Evolutionary conservation across 495 filamentous ascomycete genomes (phyloP), one percentile per base, ranked within the genome.

Genomic region (Daldinia vernicosa): DNA sequence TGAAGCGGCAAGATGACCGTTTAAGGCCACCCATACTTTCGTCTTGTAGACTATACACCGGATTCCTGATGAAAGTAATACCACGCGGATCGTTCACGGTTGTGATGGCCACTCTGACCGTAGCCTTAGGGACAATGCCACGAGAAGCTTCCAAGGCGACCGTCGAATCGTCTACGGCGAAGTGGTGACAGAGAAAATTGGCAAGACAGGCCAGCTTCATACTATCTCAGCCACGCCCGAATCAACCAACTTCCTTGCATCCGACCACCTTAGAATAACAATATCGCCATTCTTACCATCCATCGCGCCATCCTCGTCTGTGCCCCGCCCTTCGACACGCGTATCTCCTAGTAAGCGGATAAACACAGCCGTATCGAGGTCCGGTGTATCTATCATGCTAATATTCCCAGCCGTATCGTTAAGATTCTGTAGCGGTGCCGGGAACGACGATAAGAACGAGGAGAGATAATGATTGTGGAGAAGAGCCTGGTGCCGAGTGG

Each of bases 361-460:
- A 80, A 99, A 97, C 12, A 98, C 93, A 17, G 92, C 93, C 43
- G 86, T 84, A 45, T 93, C 89, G 58, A 86, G 77, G 80, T 98
- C 96, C 7, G 95, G 95, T 0, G 85, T 83, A 68, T 96, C 92
- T 24, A 99, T 87, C 95, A 99, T 99, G 80, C 88, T 93, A 62
- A 93, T 90, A 1, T 93, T 93, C 1, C 93, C 95, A 0, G 90
- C 88, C 56, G 91, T 92, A 81, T 99, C 96, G 83, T 98, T 94
- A 57, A 99, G 80, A 74, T 91, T 86, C 76, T 92, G 89, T 76
- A 98, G 76, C 40, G 85, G 79, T 37, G 86, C 78, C 28, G 95
- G 94, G 69, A 99, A 99, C 27, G 89, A 85, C 0, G 83, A 83
- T 61, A 99, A 84, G 77, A 99, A 99, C 1, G 91, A 91, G 1